Evolutionary conservation across 1,139 yeast species (phyloP).

Genomic region (Suhomyces terraborum): DNA sequence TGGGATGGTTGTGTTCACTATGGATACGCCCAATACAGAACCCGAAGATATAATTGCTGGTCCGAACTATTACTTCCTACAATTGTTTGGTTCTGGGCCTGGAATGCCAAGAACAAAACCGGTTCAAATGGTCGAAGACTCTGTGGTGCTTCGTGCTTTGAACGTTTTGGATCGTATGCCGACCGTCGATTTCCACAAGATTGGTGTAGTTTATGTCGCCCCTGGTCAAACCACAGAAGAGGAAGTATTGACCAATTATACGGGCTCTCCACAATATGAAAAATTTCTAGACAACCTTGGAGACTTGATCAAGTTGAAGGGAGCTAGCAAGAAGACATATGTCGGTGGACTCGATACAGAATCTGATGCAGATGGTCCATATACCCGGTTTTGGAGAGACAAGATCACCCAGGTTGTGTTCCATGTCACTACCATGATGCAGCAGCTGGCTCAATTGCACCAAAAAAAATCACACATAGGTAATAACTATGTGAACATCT

Average conservation of each 20-base stretch:
- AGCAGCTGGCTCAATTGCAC: conserved; percentile 45
- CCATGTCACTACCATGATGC: conserved; percentile 82
- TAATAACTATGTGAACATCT: conserved; percentile 78
- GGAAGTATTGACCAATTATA: conserved; percentile 63
- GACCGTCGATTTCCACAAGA: conserved; percentile 74
- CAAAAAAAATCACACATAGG: conserved; percentile 84
- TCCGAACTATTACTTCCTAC: conserved; percentile 37
- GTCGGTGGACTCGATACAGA: conserved; percentile 81
- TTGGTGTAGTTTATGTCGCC: conserved; percentile 75
- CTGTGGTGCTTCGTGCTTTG: conserved; percentile 58
- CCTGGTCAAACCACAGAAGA: conserved; percentile 63
- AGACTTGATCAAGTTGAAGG: conserved; percentile 53
- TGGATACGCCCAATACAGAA: conserved; percentile 38
- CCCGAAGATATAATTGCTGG: conserved; percentile 13
- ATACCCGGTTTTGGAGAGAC: conserved; percentile 72
- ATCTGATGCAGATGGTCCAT: conserved; percentile 72
- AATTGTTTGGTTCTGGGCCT: conserved; percentile 33
- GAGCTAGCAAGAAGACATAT: conserved; percentile 53
- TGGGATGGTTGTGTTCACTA: conserved; percentile 54
- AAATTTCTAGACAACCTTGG: conserved; percentile 64
- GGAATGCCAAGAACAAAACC: conserved; percentile 29
- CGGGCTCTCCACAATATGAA: conserved; percentile 67
- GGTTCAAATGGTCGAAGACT: conserved; percentile 46
- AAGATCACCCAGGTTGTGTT: conserved; percentile 71
- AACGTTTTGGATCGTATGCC: conserved; percentile 74